Conservation (phyloP, 129 eudicot genomes). For the Lactuca sativa region DNA sequence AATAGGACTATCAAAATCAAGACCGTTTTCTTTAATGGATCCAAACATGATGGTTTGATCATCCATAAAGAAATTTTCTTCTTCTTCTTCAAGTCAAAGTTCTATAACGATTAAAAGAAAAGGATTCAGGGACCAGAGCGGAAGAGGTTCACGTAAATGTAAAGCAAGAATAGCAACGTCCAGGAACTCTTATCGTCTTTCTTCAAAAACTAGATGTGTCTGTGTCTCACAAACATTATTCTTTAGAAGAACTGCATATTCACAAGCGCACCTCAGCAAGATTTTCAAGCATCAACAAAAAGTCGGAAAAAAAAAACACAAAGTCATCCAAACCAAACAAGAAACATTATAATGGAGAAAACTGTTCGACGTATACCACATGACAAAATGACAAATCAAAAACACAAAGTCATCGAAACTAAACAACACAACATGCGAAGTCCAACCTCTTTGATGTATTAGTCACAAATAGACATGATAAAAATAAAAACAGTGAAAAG, state of each 20-base stretch:
- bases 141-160: constrained; percentile 44
- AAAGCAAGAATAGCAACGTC: constrained; percentile 50
- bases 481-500: too few species aligned
- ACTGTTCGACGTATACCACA: too few species aligned
- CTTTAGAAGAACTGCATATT: constrained; percentile 36
- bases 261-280: constrained; percentile 25
- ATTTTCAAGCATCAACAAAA: constrained; percentile 5
- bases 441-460: not conserved
- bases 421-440: too few species aligned
- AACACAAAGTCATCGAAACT: too few species aligned
- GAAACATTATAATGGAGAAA: not conserved
- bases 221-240: constrained; percentile 49
- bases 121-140: constrained; percentile 46
- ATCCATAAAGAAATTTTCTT: constrained; percentile 16
- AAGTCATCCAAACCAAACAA: not conserved
- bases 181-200: constrained; percentile 49
- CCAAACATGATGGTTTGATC: constrained; percentile 20
- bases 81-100: not conserved
- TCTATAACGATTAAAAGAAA: not conserved
- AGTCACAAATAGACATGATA: too few species aligned
- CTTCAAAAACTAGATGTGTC: constrained; percentile 45
- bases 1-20: constrained; percentile 22
- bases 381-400: too few species aligned
- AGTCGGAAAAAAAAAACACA: not conserved
- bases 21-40: constrained; percentile 17